These are phyloP conservation scores for Hypoxylon rickii DNA, from an alignment of 495 filamentous ascomycete species.

Conservation along the genomic window DNA sequence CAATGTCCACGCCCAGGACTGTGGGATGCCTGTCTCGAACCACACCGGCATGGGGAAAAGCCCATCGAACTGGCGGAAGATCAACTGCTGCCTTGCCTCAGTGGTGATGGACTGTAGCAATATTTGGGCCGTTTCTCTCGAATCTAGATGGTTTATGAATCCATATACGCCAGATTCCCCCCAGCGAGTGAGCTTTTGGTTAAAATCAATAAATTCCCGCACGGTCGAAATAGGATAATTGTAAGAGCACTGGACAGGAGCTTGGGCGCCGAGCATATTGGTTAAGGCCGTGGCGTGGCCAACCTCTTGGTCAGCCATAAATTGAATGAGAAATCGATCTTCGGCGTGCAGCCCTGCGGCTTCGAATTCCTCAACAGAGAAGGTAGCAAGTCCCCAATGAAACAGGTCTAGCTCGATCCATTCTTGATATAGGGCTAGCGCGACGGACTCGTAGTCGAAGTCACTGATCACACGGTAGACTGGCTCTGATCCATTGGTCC, in stretches of 20 bases:
- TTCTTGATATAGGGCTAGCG: constrained; percentile 77
- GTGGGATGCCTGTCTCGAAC: constrained; percentile 81
- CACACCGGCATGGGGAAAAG: constrained; percentile 85
- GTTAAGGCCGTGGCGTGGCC: constrained; percentile 79
- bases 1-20: constrained; percentile 86
- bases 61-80: constrained; percentile 85
- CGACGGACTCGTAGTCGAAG: constrained; percentile 75
- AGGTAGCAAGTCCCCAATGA: constrained; percentile 74
- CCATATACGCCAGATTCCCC: constrained; percentile 85
- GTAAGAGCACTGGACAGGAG: constrained; percentile 77
- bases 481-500: constrained; percentile 76
- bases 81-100: constrained; percentile 87
- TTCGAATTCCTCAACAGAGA: constrained; percentile 71
- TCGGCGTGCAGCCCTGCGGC: constrained; percentile 67
- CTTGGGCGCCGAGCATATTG: constrained; percentile 79
- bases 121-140: constrained; percentile 72
- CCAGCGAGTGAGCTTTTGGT: constrained; percentile 81
- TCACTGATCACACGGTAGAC: constrained; percentile 73
- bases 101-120: constrained; percentile 77
- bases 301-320: constrained; percentile 85
- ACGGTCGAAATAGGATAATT: constrained; percentile 82
- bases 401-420: constrained; percentile 90
- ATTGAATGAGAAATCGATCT: constrained; percentile 73
- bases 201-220: constrained; percentile 82
- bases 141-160: constrained; percentile 80